Evolutionary conservation across 208 protist species (phyloP), one percentile per base, ranked within the genome.

Genomic region (Trypanosoma melophagium): DNA sequence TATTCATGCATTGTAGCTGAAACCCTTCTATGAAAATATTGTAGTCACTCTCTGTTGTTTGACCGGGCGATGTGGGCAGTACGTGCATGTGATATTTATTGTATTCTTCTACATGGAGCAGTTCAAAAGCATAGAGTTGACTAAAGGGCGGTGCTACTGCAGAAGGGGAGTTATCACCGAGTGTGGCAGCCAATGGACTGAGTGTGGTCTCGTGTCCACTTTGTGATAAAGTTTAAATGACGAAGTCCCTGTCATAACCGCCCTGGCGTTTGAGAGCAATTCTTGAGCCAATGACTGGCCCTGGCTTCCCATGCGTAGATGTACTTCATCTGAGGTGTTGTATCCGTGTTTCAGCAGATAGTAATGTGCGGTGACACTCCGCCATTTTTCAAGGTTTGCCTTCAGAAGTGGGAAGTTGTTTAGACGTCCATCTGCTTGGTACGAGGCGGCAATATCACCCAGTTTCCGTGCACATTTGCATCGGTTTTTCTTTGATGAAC

Each of bases 201-300:
- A 89, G 60, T 7, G 83, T 86, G 35, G 70, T 86, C 74, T 86
- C 83, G 69, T 89, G 79, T 12, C 76, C 77, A 49, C 83, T 89
- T 89, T 86, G 62, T 89, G 59, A 35, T 79, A 71, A 59, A 89
- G 61, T 35, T 69, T 71, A 78, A 77, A 80, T 31, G 31, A 31
- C 38, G 71, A 72, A 1, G 25, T 28, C 50, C 67, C 66, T 47
- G 71, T 52, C 22, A 69, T 44, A 60, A 76, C 66, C 19, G 17
- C 4, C n/a, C 40, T 25, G 54, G 83, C 74, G 68, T 89, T 86
- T 28, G 21, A 16, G 24, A 86, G 19, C 56, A 89, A 53, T 7
- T 65, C 31, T 60, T 76, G 69, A 14, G 77, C 60, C 42, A 89
- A 57, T 25, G 58, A 53, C 60, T 86, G 80, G 40, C 68, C 82